A percentile compares a stretch with the other conserved stretches of the same genome.
Evolutionary conservation across 768 basidiomycete genomes (phyloP).

Genomic region (Rhodotorula taiwanensis): DNA sequence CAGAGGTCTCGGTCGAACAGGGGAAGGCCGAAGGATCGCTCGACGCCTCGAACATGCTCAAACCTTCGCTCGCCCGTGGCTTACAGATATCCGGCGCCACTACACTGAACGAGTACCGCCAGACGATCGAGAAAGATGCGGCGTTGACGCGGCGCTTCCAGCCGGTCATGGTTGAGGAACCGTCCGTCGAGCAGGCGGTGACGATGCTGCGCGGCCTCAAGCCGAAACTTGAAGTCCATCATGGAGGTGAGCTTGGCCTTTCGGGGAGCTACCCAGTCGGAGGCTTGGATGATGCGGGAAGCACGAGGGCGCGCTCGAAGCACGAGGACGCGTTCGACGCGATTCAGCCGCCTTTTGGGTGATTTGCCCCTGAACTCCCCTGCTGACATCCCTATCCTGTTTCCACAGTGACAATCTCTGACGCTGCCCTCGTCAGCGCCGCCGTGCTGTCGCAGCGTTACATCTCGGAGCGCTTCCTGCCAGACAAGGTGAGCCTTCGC

Average conservation of each 20-base stretch:
- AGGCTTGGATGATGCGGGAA: too few relatives aligned
- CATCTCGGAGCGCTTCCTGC: slow-evolving; percentile 49
- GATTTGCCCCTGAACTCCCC: background rate
- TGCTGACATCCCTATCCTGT: background rate
- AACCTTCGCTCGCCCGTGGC: slow-evolving; percentile 53
- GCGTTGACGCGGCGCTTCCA: slow-evolving; percentile 29
- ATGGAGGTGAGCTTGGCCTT: slow-evolving; percentile 52
- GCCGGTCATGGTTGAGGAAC: slow-evolving; percentile 85
- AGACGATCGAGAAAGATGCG: slow-evolving; percentile 78
- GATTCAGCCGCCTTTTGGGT: background rate
- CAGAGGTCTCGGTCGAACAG: too few relatives aligned
- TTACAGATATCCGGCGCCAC: slow-evolving; percentile 70
- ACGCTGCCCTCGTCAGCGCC: slow-evolving; percentile 77
- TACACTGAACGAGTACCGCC: slow-evolving; percentile 79
- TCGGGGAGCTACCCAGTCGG: too few relatives aligned
- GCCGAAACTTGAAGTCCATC: slow-evolving; percentile 87
- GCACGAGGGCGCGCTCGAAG: too few relatives aligned
- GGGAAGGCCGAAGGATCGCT: slow-evolving; percentile 80
- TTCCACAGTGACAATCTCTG: slow-evolving; percentile 61
- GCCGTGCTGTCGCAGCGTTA: slow-evolving; percentile 86
- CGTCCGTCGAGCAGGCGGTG: slow-evolving; percentile 76
- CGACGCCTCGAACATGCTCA: slow-evolving; percentile 56
- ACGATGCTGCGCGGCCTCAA: slow-evolving; percentile 86
- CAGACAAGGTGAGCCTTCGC: slow-evolving; percentile 44
- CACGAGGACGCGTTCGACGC: too few relatives aligned